Base-by-base conservation (phyloP, 139 green algal species). In the Chlorella sp. region DNA sequence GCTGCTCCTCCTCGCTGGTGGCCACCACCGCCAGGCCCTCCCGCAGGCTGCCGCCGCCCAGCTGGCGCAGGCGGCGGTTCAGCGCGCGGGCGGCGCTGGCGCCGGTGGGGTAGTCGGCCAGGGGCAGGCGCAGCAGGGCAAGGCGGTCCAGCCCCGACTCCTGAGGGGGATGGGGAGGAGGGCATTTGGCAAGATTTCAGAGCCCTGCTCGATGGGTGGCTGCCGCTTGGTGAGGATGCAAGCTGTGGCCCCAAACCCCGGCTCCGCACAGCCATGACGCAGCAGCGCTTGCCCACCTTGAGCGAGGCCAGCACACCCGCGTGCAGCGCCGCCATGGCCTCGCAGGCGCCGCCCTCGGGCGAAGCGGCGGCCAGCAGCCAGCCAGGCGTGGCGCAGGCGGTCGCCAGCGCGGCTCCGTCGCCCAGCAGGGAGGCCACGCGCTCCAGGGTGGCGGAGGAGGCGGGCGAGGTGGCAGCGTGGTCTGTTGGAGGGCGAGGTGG, bases 41-140 rank as follows among this genome's bases (percentile, higher is more conserved):
- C 28, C 30, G 6, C 77, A 83, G 77, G 40, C 58, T 74, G 60
- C 77, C 77, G 0, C 9, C 32, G 40, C 77, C 77, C 77, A 83
- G 58, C 77, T 74, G 60, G 34, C 58, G 56, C 58, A 83, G 77
- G 58, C 77, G 77, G 77, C 77, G 77, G 22, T 44, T 60, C 58
- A 83, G 60, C 26, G 77, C 6, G 36, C 65, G 65, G 60, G 77
- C 54, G 60, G 60, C 60, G 41, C 73, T 43, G 34, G 24, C 38
- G 60, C 77, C 60, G 60, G 73, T 43, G 34, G 24, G 58, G 38
- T 62, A 56, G 40, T 83, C 77, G 1, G 60, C 26, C 40, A 0
- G 40, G 7, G 58, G 30, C 77, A 83, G 58, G 56, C 77, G 77
- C 60, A 68, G 20, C 60, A 64, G 30, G 30, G 77, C 60, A 40